phyloP scores from a whole-genome alignment of 202 grass and related monocot species.

The Setaria italica region DNA sequence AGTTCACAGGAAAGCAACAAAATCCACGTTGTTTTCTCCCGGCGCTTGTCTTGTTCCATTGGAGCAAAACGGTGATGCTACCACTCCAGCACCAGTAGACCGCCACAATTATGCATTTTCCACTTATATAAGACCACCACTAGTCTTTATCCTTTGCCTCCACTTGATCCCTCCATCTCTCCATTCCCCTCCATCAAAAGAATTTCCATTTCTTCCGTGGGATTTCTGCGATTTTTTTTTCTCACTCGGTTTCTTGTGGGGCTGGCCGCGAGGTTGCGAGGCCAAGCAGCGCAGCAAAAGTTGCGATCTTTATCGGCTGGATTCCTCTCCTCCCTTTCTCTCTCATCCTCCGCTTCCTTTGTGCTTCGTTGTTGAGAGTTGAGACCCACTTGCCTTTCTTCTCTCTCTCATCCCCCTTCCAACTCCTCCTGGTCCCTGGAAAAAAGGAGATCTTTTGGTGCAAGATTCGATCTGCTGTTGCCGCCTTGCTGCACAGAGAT shows the following conservation, averaged over 20 bases:
- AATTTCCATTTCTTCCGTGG: slow-evolving; percentile 36
- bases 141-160: slow-evolving; percentile 37
- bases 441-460: slow-evolving; percentile 45
- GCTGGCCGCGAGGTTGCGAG: neutral
- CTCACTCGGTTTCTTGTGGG: slow-evolving; percentile 38
- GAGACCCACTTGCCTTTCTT: slow-evolving; percentile 36
- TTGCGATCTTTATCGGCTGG: slow-evolving; percentile 44
- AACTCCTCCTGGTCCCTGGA: slow-evolving; percentile 44
- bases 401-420: slow-evolving; percentile 33
- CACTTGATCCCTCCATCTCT: slow-evolving; percentile 11
- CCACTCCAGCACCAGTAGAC: neutral
- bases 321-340: slow-evolving; percentile 26
- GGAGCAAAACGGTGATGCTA: slow-evolving; percentile 27
- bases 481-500: slow-evolving; percentile 27
- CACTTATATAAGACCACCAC: slow-evolving; percentile 24
- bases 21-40: slow-evolving; percentile 1
- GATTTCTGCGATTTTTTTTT: neutral
- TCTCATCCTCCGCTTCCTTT: slow-evolving; percentile 10
- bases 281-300: slow-evolving; percentile 41
- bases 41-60: slow-evolving; percentile 25
- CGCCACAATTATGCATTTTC: slow-evolving; percentile 39
- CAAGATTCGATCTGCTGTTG: slow-evolving; percentile 47
- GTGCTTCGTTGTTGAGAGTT: slow-evolving; percentile 42
- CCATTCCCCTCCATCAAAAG: neutral
- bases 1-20: neutral